phyloP scores from a whole-genome alignment of 352 stramenopile species.

The Globisporangium heterothallicum region DNA sequence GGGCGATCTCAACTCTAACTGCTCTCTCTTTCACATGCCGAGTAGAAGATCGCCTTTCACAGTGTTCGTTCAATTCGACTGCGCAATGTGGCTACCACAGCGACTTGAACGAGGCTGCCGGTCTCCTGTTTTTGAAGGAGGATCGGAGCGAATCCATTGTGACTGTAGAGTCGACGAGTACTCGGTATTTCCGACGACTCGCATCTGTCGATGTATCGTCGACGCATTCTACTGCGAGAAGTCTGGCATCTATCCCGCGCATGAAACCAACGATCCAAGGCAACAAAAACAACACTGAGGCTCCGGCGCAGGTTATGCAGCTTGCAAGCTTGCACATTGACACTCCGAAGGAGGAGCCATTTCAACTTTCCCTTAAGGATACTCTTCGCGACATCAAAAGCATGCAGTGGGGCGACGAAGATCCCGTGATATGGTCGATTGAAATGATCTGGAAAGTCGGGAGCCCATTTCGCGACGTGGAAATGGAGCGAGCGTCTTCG shows the following conservation, averaged over 20 bases:
- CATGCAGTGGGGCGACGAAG: neutral
- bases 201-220: neutral
- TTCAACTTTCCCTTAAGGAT: conserved; percentile 12
- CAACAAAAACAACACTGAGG: neutral
- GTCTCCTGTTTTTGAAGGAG: conserved; percentile 24
- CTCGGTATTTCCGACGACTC: conserved; percentile 13
- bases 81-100: conserved; percentile 28
- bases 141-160: conserved; percentile 8
- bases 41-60: conserved; percentile 1
- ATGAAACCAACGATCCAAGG: neutral
- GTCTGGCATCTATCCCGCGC: neutral
- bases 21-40: neutral
- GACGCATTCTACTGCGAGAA: neutral
- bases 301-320: neutral
- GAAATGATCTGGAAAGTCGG: conserved; percentile 12
- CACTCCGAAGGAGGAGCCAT: neutral
- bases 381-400: conserved; percentile 13
- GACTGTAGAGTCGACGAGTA: conserved; percentile 9
- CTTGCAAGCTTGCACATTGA: neutral
- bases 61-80: conserved; percentile 22
- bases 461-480: conserved; percentile 12
- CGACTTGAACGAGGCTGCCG: conserved; percentile 15
- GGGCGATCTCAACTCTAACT: too few relatives aligned
- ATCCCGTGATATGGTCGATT: conserved; percentile 14
- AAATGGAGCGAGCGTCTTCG: conserved; percentile 15